These are phyloP conservation scores for Rhizodiscina lignyota DNA, from an alignment of 495 filamentous ascomycete species.

Conservation along the genomic window DNA sequence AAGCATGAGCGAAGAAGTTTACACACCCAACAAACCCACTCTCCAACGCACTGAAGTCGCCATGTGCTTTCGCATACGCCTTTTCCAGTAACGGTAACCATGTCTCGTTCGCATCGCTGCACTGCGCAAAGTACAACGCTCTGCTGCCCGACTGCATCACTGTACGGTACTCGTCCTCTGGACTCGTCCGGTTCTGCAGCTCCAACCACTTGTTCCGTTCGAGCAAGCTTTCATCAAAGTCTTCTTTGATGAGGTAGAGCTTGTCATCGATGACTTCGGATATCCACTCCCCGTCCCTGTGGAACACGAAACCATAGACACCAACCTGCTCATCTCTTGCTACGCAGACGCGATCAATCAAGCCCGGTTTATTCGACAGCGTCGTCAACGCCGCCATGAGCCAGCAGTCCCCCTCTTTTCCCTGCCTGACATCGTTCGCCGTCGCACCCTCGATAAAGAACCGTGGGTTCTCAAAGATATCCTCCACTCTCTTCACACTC, in stretches of 20 bases:
- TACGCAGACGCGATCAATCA: conserved; percentile 78
- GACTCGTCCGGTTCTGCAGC: conserved; percentile 44
- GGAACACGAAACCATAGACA: conserved; percentile 90
- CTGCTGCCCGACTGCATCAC: conserved; percentile 60
- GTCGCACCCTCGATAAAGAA: conserved; percentile 75
- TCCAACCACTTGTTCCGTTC: conserved; percentile 58
- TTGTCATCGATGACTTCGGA: conserved; percentile 80
- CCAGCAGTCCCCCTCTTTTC: conserved; percentile 80
- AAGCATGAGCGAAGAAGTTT: not conserved
- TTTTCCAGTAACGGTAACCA: conserved; percentile 93
- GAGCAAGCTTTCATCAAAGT: conserved; percentile 57
- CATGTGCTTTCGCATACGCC: conserved; percentile 91
- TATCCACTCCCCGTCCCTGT: conserved; percentile 85
- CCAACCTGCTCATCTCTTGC: conserved; percentile 62
- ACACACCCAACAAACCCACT: conserved; percentile 60
- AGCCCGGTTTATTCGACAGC: conserved; percentile 58
- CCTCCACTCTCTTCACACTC: conserved; percentile 28
- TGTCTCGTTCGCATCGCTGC: conserved; percentile 72
- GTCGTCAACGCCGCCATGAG: conserved; percentile 76
- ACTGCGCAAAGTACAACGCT: conserved; percentile 76
- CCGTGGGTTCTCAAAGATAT: conserved; percentile 75
- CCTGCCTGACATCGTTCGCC: conserved; percentile 69
- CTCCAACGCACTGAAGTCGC: conserved; percentile 68
- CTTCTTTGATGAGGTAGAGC: conserved; percentile 64
- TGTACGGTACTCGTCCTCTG: conserved; percentile 63